Evolutionary conservation across 2,329 filamentous ascomycete genomes (phyloP).

Genomic region (Trichoderma koningiopsis): DNA sequence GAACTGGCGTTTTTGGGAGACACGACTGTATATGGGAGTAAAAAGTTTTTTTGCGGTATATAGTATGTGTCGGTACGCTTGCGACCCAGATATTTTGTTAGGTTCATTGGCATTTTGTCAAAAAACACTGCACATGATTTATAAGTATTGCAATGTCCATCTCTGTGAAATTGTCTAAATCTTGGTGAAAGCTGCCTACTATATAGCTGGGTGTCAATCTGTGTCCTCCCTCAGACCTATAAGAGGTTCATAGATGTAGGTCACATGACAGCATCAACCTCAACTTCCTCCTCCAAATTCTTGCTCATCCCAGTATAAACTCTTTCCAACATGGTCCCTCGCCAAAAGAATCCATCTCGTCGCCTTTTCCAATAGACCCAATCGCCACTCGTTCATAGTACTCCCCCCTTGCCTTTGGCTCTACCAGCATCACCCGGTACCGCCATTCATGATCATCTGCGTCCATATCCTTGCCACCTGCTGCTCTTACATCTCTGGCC

Average conservation of each 20-base stretch:
- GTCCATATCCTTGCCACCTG: background rate
- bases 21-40: background rate
- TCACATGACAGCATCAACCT: background rate
- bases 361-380: background rate
- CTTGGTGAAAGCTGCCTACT: background rate
- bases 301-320: background rate
- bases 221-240: too few species aligned
- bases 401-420: background rate
- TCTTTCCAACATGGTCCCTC: background rate
- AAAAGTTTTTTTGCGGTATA: background rate
- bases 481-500: background rate
- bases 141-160: background rate
- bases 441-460: conserved; percentile 1
- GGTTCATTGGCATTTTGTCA: background rate
- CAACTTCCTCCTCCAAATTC: background rate
- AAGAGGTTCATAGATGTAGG: background rate
- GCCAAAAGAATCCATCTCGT: background rate
- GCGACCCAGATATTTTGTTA: background rate
- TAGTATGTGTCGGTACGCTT: background rate
- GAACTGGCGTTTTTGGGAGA: conserved; percentile 11
- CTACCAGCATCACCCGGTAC: background rate
- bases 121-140: background rate
- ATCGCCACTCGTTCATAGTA: background rate
- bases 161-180: background rate
- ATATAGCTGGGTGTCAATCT: too few species aligned